A percentile compares a stretch with the other conserved stretches of the same genome.
These are phyloP conservation scores for Nitzschia sp. DNA, from an alignment of 108 stramenopile genomes.

Conservation along the genomic window DNA sequence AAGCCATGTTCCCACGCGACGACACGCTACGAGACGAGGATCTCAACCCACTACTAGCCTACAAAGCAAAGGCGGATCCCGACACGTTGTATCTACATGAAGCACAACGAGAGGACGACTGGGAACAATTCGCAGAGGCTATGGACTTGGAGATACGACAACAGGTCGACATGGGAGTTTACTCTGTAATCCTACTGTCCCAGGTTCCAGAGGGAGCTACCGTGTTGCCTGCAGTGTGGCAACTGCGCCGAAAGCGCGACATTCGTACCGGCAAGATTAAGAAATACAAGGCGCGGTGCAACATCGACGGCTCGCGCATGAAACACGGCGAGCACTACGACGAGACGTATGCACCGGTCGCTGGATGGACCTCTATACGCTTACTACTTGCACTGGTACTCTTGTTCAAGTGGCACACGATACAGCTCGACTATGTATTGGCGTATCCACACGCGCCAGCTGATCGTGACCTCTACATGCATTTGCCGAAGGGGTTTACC, in stretches of 20 bases:
- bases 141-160: conserved; percentile 25
- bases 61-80: conserved; percentile 17
- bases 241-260: conserved; percentile 46
- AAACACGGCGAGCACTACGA: conserved; percentile 5
- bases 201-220: conserved; percentile 34
- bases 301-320: neutral
- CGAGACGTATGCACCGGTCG: conserved; percentile 58
- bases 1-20: neutral
- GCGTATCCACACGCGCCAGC: conserved; percentile 22
- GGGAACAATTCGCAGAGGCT: conserved; percentile 18
- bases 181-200: conserved; percentile 15
- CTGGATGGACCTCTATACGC: conserved; percentile 41
- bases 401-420: conserved; percentile 32
- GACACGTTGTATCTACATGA: conserved; percentile 47
- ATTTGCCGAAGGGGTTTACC: conserved; percentile 8
- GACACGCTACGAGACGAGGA: neutral
- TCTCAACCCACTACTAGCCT: conserved; percentile 16
- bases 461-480: conserved; percentile 6
- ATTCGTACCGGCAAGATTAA: conserved; percentile 28
- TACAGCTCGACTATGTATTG: conserved; percentile 52
- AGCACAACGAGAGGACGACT: conserved; percentile 26
- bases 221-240: conserved; percentile 50
- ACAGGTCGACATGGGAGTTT: conserved; percentile 17
- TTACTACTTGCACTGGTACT: conserved; percentile 30
- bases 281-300: conserved; percentile 9